Base-by-base conservation (phyloP, 768 basidiomycete genomes). In the Hygrophorus russula region DNA sequence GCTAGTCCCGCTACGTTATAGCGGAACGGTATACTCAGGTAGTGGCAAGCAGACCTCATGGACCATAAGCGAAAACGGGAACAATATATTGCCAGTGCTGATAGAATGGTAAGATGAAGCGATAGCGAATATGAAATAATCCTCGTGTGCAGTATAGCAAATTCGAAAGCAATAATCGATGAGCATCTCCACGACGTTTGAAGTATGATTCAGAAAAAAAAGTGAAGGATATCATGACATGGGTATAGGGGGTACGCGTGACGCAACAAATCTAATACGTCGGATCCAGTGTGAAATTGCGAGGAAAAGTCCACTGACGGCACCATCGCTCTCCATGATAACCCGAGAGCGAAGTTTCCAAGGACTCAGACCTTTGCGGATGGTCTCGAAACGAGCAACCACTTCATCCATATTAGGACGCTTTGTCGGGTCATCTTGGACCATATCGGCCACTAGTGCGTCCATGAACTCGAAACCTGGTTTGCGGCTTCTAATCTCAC, bases 331-430 rank as follows among this genome's bases (percentile, higher is more conserved):
- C 10, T 36, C 10, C 11, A 51, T 46, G 17, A 51, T 48, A 2
- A 62, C 46, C 11, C 64, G 56, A 3, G 61, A 53, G 0, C 67
- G 63, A 4, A 63, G 49, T 38, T 53, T 57, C 53, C 52, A 50
- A 14, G n/a, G 31, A 12, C 47, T 48, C 2, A 63, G 39, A 2
- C 37, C 32, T 1, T 34, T n/a, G 2, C 51, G 50, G 4, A 63
- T 48, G 9, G 13, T 24, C n/a, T 50, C 45, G 39, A 65, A 65
- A 10, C 55, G 56, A 2, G 30, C 18, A 7, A 58, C 51, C 12
- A 65, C 62, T 7, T 58, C 45, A 24, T 55, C 53, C 29, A 60
- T 64, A 0, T 44, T 48, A 1, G 63, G 65, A 2, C 65, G 56
- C 20, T 56, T 53, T 4, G 39, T 28, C 0, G 65, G 62, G 30